Evolutionary conservation across 352 stramenopile species (phyloP), one percentile per base, ranked within the genome.

Genomic region (Phytophthora sojae): DNA sequence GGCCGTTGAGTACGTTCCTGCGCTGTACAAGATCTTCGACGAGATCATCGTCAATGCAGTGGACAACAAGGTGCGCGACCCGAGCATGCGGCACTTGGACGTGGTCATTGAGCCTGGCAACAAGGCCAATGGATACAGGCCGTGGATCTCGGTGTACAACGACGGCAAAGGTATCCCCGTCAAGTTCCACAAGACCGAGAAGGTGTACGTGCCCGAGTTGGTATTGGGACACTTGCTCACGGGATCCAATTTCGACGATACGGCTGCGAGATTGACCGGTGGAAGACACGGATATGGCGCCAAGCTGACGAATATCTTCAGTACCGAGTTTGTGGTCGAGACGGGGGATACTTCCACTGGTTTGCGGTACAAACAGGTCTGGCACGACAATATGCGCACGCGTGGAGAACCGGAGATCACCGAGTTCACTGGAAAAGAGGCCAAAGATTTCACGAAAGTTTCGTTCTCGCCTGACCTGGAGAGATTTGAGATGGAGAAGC

Each of bases 261-360:
- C 96, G 21, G 97, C 96, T 64, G 95, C 98, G 69, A 98, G 99
- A 79, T 97, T 99, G 25, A 99, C 98, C 0, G 98, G 97, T 26
- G 97, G 97, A 15, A 81, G 96, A 35, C 97, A 99, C 72, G 97
- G 96, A 56, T 99, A 98, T 75, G 96, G 96, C 14, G 96, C 96
- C 26, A 99, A 99, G 78, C 85, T 99, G 29, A 98, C 98, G 21
- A 99, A 99, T 79, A 99, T 99, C 74, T 99, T 99, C 80, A 99
- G 94, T 62, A 97, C 79, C 5, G 83, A 99, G 72, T 99, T 99
- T 81, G 86, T 97, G 21, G 96, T 99, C 15, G 98, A 99, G 80
- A 99, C 98, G 47, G 86, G 96, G 4, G 98, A 99, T 78, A 81
- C 89, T 7, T 83, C 85, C 5, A 66, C 79, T 11, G 95, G 96